phyloP scores from a whole-genome alignment of 805 yeast genomes.

The Teunomyces tritomae region DNA sequence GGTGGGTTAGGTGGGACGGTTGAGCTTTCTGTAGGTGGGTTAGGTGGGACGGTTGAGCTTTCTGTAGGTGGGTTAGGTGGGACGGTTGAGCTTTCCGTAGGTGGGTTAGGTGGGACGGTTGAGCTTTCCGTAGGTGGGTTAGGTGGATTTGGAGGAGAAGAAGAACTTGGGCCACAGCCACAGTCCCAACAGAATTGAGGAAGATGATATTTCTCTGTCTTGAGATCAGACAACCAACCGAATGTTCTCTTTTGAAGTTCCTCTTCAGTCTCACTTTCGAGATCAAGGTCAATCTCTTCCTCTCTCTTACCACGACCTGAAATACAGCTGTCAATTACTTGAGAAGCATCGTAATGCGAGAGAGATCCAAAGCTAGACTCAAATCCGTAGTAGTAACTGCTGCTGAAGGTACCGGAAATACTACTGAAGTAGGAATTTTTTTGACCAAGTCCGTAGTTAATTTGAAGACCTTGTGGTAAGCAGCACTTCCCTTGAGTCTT shows the following conservation, averaged over 20 bases:
- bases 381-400: constrained; percentile 5
- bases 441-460: constrained; percentile 12
- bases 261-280: not conserved
- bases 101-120: no score
- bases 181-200: constrained; percentile 13
- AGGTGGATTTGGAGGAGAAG: not conserved
- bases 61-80: no score
- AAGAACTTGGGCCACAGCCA: constrained; percentile 4
- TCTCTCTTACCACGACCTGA: constrained; percentile 10
- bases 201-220: constrained; percentile 5
- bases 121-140: no score
- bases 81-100: no score
- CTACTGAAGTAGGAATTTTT: constrained; percentile 5
- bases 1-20: not conserved
- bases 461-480: constrained; percentile 22
- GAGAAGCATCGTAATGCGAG: constrained; percentile 4
- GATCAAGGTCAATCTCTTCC: not conserved
- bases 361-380: not conserved
- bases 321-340: constrained; percentile 2
- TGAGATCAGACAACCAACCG: constrained; percentile 4
- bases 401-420: constrained; percentile 9
- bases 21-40: not conserved
- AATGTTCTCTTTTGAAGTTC: constrained; percentile 4
- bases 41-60: no score
- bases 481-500: constrained; percentile 17